Conservation (phyloP, 768 basidiomycete genomes). For the Macrocybe gigantea region DNA sequence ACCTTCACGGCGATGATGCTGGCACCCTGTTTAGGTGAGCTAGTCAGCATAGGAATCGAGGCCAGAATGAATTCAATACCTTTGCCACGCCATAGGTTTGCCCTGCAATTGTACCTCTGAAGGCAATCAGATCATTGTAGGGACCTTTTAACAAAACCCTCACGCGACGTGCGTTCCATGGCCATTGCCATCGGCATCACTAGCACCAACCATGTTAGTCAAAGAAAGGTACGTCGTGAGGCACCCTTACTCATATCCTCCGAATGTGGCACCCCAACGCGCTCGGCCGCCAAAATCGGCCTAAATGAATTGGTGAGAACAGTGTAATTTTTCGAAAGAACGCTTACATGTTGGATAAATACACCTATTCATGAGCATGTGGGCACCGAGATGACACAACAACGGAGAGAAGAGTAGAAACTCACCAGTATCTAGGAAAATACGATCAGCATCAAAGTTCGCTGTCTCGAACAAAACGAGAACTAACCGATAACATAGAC, state of each 20-base stretch:
- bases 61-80: neutral
- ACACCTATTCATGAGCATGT: too few species aligned
- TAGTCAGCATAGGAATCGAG: too few species aligned
- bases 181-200: slow-evolving; percentile 29
- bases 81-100: slow-evolving; percentile 30
- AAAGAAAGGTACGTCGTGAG: too few species aligned
- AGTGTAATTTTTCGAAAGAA: neutral
- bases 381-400: too few species aligned
- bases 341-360: neutral
- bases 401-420: neutral
- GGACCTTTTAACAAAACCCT: slow-evolving; percentile 2
- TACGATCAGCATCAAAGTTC: too few species aligned
- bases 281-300: slow-evolving; percentile 36
- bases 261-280: slow-evolving; percentile 32
- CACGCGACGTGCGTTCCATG: slow-evolving; percentile 37
- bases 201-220: too few species aligned
- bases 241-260: slow-evolving; percentile 10
- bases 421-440: slow-evolving; percentile 25
- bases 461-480: too few species aligned
- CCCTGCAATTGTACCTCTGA: slow-evolving; percentile 28
- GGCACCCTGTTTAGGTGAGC: neutral
- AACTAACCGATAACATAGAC: slow-evolving; percentile 20
- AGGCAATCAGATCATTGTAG: neutral
- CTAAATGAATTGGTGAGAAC: slow-evolving; percentile 10
- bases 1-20: slow-evolving; percentile 36